Percentiles rank a stretch among this genome's conserved stretches.
phyloP scores from a whole-genome alignment of 257 asterid genomes.

The Orobanche coerulescens region DNA sequence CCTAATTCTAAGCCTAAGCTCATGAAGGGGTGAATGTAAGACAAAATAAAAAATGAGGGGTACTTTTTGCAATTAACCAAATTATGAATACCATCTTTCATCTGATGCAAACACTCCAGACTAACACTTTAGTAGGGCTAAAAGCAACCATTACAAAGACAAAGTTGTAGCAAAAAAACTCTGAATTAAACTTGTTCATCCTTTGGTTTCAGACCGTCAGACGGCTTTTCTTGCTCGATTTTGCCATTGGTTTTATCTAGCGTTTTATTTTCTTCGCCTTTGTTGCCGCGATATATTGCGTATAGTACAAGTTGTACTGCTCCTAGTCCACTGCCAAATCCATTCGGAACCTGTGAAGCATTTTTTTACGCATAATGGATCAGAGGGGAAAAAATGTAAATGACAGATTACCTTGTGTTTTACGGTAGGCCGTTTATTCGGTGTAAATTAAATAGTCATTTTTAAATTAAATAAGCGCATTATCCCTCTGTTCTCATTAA shows the following conservation, averaged over 20 bases:
- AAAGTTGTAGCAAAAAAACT: not conserved
- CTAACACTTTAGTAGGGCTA: not conserved
- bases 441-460: too few species aligned
- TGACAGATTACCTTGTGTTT: too few species aligned
- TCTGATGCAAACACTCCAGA: too few species aligned
- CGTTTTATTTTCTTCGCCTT: constrained; percentile 19
- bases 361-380: not conserved
- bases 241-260: not conserved
- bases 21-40: too few species aligned
- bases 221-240: not conserved
- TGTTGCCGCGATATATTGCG: constrained; percentile 52
- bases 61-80: too few species aligned
- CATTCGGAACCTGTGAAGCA: constrained; percentile 65
- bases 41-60: too few species aligned
- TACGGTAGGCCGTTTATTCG: too few species aligned
- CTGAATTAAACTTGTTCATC: not conserved
- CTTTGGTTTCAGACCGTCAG: not conserved
- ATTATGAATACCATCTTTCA: too few species aligned
- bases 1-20: too few species aligned
- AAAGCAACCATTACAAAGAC: not conserved
- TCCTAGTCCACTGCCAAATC: constrained; percentile 67
- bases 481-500: too few species aligned
- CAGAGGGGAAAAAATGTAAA: not conserved
- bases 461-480: too few species aligned
- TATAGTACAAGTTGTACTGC: constrained; percentile 64